These are phyloP conservation scores for Endogone sp. DNA, from an alignment of 192 early-diverging fungal species.

Conservation along the genomic window DNA sequence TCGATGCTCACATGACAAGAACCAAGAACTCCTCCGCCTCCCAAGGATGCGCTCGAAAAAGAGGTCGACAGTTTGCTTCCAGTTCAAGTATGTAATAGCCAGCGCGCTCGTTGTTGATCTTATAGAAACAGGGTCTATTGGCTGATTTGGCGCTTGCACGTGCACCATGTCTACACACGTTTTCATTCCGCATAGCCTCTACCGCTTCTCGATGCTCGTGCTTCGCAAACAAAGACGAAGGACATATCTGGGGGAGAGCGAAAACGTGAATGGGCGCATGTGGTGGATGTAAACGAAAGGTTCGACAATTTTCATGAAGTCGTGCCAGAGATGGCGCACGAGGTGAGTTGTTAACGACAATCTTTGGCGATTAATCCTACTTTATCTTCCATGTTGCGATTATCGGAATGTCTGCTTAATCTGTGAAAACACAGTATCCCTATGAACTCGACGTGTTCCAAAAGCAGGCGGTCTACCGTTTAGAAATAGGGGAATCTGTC, in stretches of 20 bases:
- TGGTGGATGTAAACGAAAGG: constrained; percentile 79
- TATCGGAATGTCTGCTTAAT: background rate
- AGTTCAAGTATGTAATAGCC: constrained; percentile 8
- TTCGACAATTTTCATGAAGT: constrained; percentile 89
- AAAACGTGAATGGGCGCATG: constrained; percentile 86
- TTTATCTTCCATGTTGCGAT: background rate
- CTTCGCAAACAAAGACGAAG: background rate
- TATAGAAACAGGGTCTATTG: background rate
- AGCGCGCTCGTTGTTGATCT: too few relatives aligned
- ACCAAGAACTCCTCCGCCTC: background rate
- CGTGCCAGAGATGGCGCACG: constrained; percentile 84
- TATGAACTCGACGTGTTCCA: constrained; percentile 98
- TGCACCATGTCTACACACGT: background rate
- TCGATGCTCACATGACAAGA: constrained; percentile 5
- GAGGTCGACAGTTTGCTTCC: constrained; percentile 27
- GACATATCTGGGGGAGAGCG: constrained; percentile 10
- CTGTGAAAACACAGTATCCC: constrained; percentile 53
- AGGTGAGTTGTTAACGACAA: constrained; percentile 29
- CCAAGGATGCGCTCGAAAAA: constrained; percentile 9
- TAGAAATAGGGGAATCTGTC: constrained; percentile 93
- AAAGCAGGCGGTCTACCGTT: constrained; percentile 92
- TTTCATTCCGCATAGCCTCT: background rate
- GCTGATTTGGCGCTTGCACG: background rate
- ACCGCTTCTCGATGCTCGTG: constrained; percentile 3
- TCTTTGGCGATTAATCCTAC: background rate